These are phyloP conservation scores for Populus tremula DNA, from an alignment of 345 rosid genomes.

Conservation along the genomic window DNA sequence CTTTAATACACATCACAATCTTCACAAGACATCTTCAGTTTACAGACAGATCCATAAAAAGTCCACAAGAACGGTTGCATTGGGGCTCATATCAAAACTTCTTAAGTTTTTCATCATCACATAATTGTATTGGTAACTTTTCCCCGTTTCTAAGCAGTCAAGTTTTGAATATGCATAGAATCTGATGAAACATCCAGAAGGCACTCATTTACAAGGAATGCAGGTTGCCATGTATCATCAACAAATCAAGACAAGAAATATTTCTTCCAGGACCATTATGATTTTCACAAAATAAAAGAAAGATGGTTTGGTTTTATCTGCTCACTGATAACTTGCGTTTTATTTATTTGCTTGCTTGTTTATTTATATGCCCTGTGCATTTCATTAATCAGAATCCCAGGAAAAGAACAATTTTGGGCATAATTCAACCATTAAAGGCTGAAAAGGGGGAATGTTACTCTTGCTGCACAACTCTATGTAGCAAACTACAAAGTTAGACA, in stretches of 20 bases:
- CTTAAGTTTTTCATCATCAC: background rate
- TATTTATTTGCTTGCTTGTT: background rate
- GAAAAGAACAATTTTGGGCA: background rate
- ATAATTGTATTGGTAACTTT: background rate
- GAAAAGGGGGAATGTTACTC: background rate
- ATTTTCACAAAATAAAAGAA: background rate
- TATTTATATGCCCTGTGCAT: background rate
- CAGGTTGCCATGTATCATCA: background rate
- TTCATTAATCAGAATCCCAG: background rate
- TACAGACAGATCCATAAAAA: background rate
- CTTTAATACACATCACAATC: background rate
- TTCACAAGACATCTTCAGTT: background rate
- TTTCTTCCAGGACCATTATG: background rate
- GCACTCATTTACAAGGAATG: background rate
- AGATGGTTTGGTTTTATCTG: background rate
- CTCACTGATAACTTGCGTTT: background rate
- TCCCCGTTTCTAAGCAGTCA: background rate
- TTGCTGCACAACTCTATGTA: background rate
- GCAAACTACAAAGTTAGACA: background rate
- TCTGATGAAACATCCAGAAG: background rate
- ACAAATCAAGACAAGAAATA: background rate
- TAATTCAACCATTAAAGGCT: background rate
- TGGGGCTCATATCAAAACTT: background rate
- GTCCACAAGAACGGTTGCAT: background rate
- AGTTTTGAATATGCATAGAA: background rate